phyloP scores from a whole-genome alignment of 2,329 filamentous ascomycete genomes.

The Botryosphaeria dothidea region DNA sequence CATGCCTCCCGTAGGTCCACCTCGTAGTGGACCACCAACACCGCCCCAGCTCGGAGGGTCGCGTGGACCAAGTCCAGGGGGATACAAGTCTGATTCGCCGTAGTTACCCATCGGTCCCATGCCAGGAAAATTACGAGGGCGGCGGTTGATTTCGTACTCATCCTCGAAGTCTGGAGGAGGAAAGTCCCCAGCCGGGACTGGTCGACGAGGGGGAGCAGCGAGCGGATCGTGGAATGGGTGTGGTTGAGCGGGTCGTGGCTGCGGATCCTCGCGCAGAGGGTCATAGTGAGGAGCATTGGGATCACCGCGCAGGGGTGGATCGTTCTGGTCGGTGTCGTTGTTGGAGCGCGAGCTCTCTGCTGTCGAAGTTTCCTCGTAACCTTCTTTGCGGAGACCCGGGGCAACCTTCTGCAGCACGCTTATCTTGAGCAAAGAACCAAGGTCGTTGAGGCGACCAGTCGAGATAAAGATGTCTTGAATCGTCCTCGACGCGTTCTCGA shows the following conservation, averaged over 20 bases:
- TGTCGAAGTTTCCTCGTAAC: conserved; percentile 63
- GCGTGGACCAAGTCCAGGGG: conserved; percentile 78
- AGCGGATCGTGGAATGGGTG: conserved; percentile 71
- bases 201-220: conserved; percentile 58
- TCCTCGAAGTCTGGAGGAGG: conserved; percentile 91
- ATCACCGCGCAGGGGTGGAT: conserved; percentile 35
- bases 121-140: conserved; percentile 57
- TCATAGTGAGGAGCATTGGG: conserved; percentile 41
- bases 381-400: conserved; percentile 74
- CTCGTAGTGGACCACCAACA: conserved; percentile 56
- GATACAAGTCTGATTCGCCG: conserved; percentile 85
- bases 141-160: conserved; percentile 79
- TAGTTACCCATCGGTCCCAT: conserved; percentile 64
- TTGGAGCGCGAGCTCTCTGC: conserved; percentile 23
- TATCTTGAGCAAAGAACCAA: conserved; percentile 72
- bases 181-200: conserved; percentile 71
- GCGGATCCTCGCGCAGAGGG: conserved; percentile 48
- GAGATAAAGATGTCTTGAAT: conserved; percentile 71
- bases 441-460: conserved; percentile 63
- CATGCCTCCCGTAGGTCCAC: conserved; percentile 78
- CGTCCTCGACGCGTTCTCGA: conserved; percentile 46
- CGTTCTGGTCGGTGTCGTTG: conserved; percentile 45
- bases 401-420: conserved; percentile 83
- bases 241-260: conserved; percentile 62
- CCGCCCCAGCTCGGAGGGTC: conserved; percentile 74